Evolutionary conservation across 2,329 filamentous ascomycete species (phyloP).

Genomic region (Monilinia laxa): DNA sequence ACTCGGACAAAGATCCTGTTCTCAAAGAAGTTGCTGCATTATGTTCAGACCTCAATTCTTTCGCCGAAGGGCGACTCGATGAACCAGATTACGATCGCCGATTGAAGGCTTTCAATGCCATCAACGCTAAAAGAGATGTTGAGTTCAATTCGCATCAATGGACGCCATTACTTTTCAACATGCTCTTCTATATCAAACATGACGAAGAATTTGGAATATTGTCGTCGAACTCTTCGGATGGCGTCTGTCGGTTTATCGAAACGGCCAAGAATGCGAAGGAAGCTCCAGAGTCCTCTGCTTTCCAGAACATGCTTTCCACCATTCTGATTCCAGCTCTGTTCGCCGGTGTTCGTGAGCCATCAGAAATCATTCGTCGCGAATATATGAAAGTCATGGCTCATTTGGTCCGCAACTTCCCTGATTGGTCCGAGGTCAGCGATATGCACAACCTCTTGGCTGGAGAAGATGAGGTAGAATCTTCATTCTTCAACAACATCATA

Average conservation of each 20-base stretch:
- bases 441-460: constrained; percentile 67
- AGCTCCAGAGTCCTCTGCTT: constrained; percentile 47
- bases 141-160: constrained; percentile 71
- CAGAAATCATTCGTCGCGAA: constrained; percentile 82
- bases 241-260: constrained; percentile 75
- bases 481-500: constrained; percentile 90
- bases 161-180: constrained; percentile 84
- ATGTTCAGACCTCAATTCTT: constrained; percentile 80
- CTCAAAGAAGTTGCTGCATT: constrained; percentile 65
- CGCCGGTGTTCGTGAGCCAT: constrained; percentile 70
- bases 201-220: constrained; percentile 87
- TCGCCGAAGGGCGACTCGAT: constrained; percentile 68
- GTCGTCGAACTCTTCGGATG: constrained; percentile 74
- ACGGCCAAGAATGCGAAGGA: constrained; percentile 51
- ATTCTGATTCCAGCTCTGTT: constrained; percentile 76
- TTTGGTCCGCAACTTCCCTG: constrained; percentile 68
- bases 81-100: constrained; percentile 87
- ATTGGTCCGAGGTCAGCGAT: constrained; percentile 71
- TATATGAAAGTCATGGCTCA: constrained; percentile 77
- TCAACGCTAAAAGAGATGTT: constrained; percentile 62
- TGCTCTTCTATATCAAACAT: constrained; percentile 81
- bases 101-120: constrained; percentile 69
- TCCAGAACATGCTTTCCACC: constrained; percentile 58
- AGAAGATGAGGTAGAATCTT: constrained; percentile 58
- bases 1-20: constrained; percentile 63